Conservation (phyloP, 2,329 filamentous ascomycete genomes). For the Beauveria asiatica region DNA sequence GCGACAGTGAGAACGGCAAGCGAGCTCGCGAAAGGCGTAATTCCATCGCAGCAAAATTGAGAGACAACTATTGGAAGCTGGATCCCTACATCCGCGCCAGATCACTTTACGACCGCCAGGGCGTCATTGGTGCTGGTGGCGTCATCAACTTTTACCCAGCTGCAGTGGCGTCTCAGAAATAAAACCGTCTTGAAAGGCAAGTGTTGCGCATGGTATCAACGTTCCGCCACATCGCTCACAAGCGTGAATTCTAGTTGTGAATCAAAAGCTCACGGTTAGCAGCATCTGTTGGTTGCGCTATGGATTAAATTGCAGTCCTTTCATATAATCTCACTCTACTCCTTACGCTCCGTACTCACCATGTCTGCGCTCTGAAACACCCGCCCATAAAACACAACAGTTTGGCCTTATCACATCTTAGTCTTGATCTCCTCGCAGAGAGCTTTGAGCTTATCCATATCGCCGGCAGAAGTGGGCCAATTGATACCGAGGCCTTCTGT, state of each 20-base stretch:
- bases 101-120: slow-evolving; percentile 75
- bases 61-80: slow-evolving; percentile 75
- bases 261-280: background rate
- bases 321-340: background rate
- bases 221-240: background rate
- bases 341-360: background rate
- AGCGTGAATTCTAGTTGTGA: no score
- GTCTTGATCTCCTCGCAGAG: slow-evolving; percentile 77
- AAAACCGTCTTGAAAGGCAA: background rate
- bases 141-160: slow-evolving; percentile 60
- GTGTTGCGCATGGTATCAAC: background rate
- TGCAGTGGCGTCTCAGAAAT: slow-evolving; percentile 12
- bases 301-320: background rate
- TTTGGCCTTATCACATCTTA: slow-evolving; percentile 58
- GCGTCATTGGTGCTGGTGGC: slow-evolving; percentile 60
- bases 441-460: slow-evolving; percentile 78
- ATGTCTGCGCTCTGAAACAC: background rate
- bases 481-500: slow-evolving; percentile 67
- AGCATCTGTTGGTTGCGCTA: background rate
- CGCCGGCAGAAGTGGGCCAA: slow-evolving; percentile 68
- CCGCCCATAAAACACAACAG: background rate
- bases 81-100: slow-evolving; percentile 81
- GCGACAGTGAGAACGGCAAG: slow-evolving; percentile 34
- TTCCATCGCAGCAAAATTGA: slow-evolving; percentile 53
- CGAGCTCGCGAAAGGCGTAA: slow-evolving; percentile 49